These are phyloP conservation scores for Collybia mongolica DNA, from an alignment of 768 basidiomycete species.

Conservation along the genomic window DNA sequence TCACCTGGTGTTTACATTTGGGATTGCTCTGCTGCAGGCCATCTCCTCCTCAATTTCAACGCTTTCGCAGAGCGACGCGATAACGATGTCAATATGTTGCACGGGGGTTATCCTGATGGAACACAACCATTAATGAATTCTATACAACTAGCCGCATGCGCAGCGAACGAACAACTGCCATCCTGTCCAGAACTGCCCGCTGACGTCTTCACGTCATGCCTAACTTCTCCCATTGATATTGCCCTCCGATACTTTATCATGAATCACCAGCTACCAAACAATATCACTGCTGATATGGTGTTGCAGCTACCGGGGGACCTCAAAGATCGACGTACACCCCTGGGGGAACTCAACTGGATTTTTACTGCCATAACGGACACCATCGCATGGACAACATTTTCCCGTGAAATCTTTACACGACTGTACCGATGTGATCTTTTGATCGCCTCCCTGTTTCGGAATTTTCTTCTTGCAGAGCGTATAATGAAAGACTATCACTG, in stretches of 20 bases:
- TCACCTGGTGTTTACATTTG: slow-evolving; percentile 97
- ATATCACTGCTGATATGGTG: slow-evolving; percentile 85
- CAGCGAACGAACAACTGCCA: slow-evolving; percentile 86
- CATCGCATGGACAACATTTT: slow-evolving; percentile 98
- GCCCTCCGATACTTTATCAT: slow-evolving; percentile 92
- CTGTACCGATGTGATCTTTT: slow-evolving; percentile 94
- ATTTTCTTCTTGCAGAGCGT: slow-evolving; percentile 94
- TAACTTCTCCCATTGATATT: slow-evolving; percentile 98
- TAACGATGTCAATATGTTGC: slow-evolving; percentile 55
- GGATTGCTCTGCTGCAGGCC: slow-evolving; percentile 98
- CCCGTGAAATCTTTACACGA: slow-evolving; percentile 89
- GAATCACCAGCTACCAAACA: slow-evolving; percentile 81
- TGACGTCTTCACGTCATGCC: slow-evolving; percentile 95
- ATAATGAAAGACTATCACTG: slow-evolving; percentile 99
- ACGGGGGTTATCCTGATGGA: slow-evolving; percentile 61
- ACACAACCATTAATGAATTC: slow-evolving; percentile 78
- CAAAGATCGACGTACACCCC: slow-evolving; percentile 92
- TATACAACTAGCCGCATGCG: slow-evolving; percentile 94
- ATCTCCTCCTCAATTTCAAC: slow-evolving; percentile 89
- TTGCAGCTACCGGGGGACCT: slow-evolving; percentile 95
- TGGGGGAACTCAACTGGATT: slow-evolving; percentile 99
- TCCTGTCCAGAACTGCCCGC: slow-evolving; percentile 96
- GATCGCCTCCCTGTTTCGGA: slow-evolving; percentile 94
- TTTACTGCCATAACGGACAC: slow-evolving; percentile 99
- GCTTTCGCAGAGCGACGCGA: slow-evolving; percentile 74